Evolutionary conservation across 352 stramenopile genomes (phyloP).

Genomic region (Phytophthora melonis): DNA sequence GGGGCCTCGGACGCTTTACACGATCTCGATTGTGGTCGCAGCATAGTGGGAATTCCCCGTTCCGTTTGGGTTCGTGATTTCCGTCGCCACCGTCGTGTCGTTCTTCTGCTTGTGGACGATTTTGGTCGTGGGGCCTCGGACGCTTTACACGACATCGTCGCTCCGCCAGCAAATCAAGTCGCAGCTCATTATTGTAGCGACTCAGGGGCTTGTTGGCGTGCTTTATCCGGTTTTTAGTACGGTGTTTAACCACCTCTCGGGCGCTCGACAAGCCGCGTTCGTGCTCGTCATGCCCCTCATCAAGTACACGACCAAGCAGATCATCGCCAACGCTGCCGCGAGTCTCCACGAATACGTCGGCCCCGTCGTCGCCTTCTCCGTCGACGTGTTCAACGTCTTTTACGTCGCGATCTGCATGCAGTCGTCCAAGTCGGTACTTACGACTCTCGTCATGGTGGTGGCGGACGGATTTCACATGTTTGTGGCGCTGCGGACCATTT

Average conservation of each 20-base stretch:
- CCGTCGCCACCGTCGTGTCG: not conserved
- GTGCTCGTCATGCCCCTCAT: not conserved
- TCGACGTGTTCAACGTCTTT: not conserved
- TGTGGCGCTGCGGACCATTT: not conserved
- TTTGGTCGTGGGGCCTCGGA: not conserved
- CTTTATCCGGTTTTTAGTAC: not conserved
- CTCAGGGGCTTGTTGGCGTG: not conserved
- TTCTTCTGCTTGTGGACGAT: not conserved
- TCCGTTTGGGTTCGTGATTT: not conserved
- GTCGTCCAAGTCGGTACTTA: not conserved
- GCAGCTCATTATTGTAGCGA: not conserved
- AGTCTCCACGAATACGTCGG: not conserved
- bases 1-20: not conserved
- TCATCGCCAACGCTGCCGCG: not conserved
- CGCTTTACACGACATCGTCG: not conserved
- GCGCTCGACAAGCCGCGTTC: not conserved
- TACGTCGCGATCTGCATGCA: not conserved
- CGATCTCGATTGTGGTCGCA: too few relatives aligned
- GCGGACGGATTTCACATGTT: constrained; percentile 1
- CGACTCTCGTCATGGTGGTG: not conserved
- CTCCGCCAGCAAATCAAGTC: not conserved
- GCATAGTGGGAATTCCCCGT: too few relatives aligned
- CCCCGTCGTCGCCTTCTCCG: not conserved
- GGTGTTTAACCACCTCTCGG: not conserved
- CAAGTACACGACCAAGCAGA: not conserved